These are phyloP conservation scores for Artemisia tridentata DNA, from an alignment of 129 eudicot species.

Conservation along the genomic window DNA sequence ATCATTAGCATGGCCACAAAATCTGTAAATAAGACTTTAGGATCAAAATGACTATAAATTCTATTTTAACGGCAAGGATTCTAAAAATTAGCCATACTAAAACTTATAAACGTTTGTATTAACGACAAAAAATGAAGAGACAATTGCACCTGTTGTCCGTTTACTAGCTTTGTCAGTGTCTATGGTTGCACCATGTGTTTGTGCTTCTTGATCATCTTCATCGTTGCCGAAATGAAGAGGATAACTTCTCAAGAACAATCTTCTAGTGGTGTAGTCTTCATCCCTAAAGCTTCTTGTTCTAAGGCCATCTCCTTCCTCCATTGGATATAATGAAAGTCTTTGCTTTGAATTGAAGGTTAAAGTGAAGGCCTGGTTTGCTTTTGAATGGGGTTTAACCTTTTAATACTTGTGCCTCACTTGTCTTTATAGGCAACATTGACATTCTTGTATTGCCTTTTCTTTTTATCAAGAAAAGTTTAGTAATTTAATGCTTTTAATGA, in stretches of 20 bases:
- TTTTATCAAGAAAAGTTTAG: neutral
- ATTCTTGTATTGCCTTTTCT: neutral
- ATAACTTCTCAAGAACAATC: constrained; percentile 75
- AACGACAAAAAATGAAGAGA: neutral
- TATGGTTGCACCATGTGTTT: neutral
- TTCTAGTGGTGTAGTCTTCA: constrained; percentile 69
- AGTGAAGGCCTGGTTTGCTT: constrained; percentile 27
- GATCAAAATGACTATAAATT: neutral
- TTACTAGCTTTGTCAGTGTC: neutral
- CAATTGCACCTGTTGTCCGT: constrained; percentile 1
- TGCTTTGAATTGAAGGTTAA: constrained; percentile 9
- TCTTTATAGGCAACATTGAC: constrained; percentile 7
- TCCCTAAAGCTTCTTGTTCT: constrained; percentile 70
- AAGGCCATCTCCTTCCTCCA: constrained; percentile 39
- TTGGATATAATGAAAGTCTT: constrained; percentile 11
- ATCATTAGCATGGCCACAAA: neutral
- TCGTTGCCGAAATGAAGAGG: constrained; percentile 54
- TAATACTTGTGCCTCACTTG: constrained; percentile 30
- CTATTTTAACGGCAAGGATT: neutral
- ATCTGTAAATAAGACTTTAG: neutral
- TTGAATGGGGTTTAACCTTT: constrained; percentile 28
- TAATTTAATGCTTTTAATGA: neutral
- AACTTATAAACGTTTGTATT: constrained; percentile 5
- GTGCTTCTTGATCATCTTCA: constrained; percentile 19
- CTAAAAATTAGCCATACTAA: neutral